A percentile compares a stretch with the other conserved stretches of the same genome.
phyloP scores from a whole-genome alignment of 2,329 filamentous ascomycete genomes.

The Neonectria punicea region DNA sequence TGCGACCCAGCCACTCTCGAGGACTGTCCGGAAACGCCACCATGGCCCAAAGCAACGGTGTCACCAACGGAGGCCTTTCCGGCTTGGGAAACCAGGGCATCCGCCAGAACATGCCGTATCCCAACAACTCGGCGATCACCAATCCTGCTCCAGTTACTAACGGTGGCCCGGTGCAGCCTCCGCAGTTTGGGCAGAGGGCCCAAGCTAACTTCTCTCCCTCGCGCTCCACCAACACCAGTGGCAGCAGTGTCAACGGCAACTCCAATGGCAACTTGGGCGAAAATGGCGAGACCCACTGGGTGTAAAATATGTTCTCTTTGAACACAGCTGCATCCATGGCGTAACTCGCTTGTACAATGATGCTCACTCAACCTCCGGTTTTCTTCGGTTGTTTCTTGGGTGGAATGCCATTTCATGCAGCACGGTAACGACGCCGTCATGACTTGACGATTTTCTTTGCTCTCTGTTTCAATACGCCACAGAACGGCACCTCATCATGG shows the following conservation, averaged over 20 bases:
- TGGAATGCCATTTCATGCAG: constrained; percentile 45
- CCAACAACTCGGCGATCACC: constrained; percentile 46
- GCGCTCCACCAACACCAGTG: constrained; percentile 37
- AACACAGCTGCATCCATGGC: constrained; percentile 36
- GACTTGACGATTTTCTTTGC: constrained; percentile 54
- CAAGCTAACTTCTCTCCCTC: constrained; percentile 41
- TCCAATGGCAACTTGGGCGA: constrained; percentile 35
- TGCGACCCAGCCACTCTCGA: constrained; percentile 58
- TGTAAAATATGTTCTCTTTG: constrained; percentile 47
- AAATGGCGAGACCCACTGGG: constrained; percentile 51
- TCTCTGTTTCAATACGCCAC: constrained; percentile 48
- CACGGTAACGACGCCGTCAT: constrained; percentile 51
- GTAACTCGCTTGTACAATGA: constrained; percentile 49
- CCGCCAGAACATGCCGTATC: constrained; percentile 52
- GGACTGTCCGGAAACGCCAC: constrained; percentile 53
- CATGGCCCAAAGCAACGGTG: constrained; percentile 47
- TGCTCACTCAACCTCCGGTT: constrained; percentile 35
- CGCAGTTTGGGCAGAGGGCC: constrained; percentile 44
- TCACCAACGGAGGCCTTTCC: constrained; percentile 38
- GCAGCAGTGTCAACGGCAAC: constrained; percentile 31
- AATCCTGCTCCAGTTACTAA: constrained; percentile 41
- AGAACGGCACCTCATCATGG: constrained; percentile 39
- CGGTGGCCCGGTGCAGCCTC: constrained; percentile 43
- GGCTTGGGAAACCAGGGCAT: constrained; percentile 34
- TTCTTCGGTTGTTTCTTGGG: constrained; percentile 36